Base-by-base conservation (phyloP, 257 asterid species). In the Nicotiana obtusifolia region DNA sequence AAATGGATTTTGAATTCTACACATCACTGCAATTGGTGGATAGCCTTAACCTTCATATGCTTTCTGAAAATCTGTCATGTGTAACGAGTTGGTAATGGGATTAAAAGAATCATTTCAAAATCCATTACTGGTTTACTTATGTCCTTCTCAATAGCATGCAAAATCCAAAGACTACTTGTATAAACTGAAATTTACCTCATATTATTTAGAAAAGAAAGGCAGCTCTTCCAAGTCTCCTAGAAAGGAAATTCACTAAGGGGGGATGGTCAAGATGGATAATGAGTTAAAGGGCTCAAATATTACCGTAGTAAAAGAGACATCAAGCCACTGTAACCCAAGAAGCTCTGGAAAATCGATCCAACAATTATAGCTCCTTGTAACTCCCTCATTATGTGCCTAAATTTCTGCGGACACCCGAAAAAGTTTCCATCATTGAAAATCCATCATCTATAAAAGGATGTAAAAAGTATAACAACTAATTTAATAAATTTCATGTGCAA, bases 351-450 rank as follows among this genome's bases (percentile, higher is more conserved):
- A 78, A 93, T 76, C 71, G 98, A 94, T 77, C 95, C 94, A 80
- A 96, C 89, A 83, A 96, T 96, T 86, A 94, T 92, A 75, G 98
- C 98, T 68, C 99, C 99, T 83, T 96, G 99, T 81, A 96, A 66
- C 86, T 96, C 99, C 91, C 91, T 91, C 98, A 96, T 96, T 83
- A 88, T 93, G 89, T 91, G 91, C 90, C 91, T 88, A 91, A 96
- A 96, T 91, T 94, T 94, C 99, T 96, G 91, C 8, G 80, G 44
- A 52, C 26, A 26, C 15, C 41, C 61, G 1, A 47, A 73, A 9
- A 73, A 73, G 13, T 73, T 73, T 73, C 80, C 64, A 26, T 75
- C 44, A 75, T 9, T 10, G 49, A 14, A 16, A 73, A 47, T 8
- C 41, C 62, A 24, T 73, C 79, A 47, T 22, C 79, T 73, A 47